Base-by-base conservation (phyloP, 129 eudicot genomes). In the Saussurea involucrata region DNA sequence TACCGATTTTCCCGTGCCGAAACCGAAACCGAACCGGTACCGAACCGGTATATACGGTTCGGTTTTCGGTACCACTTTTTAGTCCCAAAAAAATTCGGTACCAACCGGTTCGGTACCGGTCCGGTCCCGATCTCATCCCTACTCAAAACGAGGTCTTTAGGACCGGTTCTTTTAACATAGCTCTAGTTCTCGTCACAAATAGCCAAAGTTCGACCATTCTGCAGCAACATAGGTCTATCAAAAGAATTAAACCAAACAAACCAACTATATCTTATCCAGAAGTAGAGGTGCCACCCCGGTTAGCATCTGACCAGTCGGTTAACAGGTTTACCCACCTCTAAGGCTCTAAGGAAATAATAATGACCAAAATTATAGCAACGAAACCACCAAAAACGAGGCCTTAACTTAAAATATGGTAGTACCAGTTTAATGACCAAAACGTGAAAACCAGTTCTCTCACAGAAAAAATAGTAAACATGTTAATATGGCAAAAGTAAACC, bases 381-480 rank as follows among this genome's bases (percentile, higher is more conserved):
- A 0, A 60, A 60, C 21, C 65, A 6, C 13, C 28, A 21, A 60
- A 60, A 60, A 60, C 21, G 12, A 65, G 20, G 42, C 31, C 28
- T 66, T 24, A 31, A 77, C 6, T 60, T 61, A 24, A 61, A n/a
- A 53, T 53, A 44, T 44, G 5, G 18, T 40, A 40, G 60, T 11
- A n/a, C 33, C 17, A 9, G 25, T 64, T 71, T 71, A 20, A 32
- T 71, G n/a, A 27, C 18, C 27, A 60, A 78, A 77, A 68, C 55
- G 31, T 58, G 13, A 69, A 58, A 58, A 68, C 21, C 28, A 68
- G 21, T 11, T 57, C 46, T 58, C 64, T 55, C 8, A 27, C 17
- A 49, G 8, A 72, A 28, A 32, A 73, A 34, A 36, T 0, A 6
- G 28, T 32, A 11, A 72, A 53, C 6, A 8, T 6, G 24, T 3